Evolutionary conservation across 495 filamentous ascomycete species (phyloP), one percentile per base, ranked within the genome.

Genomic region (Oleoguttula mirabilis): DNA sequence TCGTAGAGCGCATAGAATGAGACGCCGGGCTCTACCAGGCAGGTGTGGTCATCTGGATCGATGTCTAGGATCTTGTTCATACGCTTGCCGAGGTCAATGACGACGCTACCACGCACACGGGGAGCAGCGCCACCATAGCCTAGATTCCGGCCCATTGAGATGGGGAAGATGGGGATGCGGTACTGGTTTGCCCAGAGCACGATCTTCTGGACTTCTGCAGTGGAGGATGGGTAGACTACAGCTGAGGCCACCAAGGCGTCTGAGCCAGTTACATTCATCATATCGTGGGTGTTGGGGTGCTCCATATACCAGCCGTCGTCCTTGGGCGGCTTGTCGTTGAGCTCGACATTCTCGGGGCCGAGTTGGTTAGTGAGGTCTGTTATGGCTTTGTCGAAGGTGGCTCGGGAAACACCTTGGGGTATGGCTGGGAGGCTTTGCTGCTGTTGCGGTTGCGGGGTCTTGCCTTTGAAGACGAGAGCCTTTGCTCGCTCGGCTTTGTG

Each of bases 121-220:
- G 73, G 70, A 0, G 71, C 70, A 0, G 71, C 66, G 21, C 75
- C 75, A 15, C 75, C 75, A 53, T 78, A 76, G 5, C 71, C 71
- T 12, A 67, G 47, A 37, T 76, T 75, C 10, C 70, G 52, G 0
- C 73, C 72, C 42, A 72, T 68, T 5, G 66, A 71, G 37, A 69
- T 66, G 3, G 73, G 68, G 47, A 66, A 77, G 32, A 76, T 60
- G 4, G 73, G 72, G 11, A 77, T 61, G 8, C 50, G 41, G 43
- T 63, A 60, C 38, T 68, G 55, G 48, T 76, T 75, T 11, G 63
- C 63, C 55, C 64, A 61, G 15, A 49, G 52, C 20, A 72, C 63
- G 14, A 70, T 56, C 0, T 40, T 44, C 40, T 70, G 72, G 14
- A 75, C 69, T 33, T 73, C 68, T 17, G 51, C 55, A 1, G 64